Base-by-base conservation (phyloP, 768 basidiomycete species). In the Dendrothele bispora region DNA sequence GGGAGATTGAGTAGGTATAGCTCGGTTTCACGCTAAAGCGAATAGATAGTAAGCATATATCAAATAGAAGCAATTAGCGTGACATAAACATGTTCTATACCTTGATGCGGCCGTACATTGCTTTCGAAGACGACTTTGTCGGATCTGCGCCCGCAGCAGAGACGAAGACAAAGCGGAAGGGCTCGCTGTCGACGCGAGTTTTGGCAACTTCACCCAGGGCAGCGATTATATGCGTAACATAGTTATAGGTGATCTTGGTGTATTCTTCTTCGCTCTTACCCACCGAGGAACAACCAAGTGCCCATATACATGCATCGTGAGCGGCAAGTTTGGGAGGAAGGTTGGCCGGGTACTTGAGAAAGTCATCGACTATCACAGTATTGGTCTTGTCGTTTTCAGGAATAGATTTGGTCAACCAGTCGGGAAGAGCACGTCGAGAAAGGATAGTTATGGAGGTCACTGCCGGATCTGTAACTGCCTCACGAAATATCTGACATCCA, bases 281-380 rank as follows among this genome's bases (percentile, higher is more conserved):
- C 1, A 47, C 38, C 7, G 57, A 43, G 36, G 49, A 54, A 41
- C 52, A 60, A 3, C 69, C 69, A 11, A 66, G 54, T 7, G 69
- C 69, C 68, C 69, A 71, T 3, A 71, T 44, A 48, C 64, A 65
- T 12, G 59, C 69, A 32, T 70, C 66, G 39, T 65, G 64, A 36
- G 55, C 56, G 6, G 59, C 65, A 35, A 71, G 57, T 20, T 55
- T 55, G 12, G 43, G 42, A 10, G 62, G 48, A 26, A 71, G 55
- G n/a, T 60, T 60, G 3, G 54, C 44, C 4, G 66, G 55, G 51
- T 70, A 71, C 4, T 53, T 36, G 25, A 58, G 49, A 51, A 69
- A 71, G 58, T 71, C 64, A 7, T 52, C 37, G 49, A 68, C 62
- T 10, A 68, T 37, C 47, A 71, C 55, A 1, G 57, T 53, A 12